phyloP scores from a whole-genome alignment of 331 rosid species.

The Saraca asoca region DNA sequence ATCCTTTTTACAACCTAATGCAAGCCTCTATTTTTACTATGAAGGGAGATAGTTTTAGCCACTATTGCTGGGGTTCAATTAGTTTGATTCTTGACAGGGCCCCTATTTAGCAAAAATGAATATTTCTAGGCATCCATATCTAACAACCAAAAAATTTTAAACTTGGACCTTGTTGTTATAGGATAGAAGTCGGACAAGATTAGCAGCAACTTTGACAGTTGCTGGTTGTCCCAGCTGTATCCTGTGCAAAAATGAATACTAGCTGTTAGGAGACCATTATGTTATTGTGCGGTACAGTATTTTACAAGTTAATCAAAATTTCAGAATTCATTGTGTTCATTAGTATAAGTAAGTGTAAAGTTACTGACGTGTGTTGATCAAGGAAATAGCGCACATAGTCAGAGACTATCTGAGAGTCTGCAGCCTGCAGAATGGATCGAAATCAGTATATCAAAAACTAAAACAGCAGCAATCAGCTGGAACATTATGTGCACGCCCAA shows the following conservation, averaged over 20 bases:
- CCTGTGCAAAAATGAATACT: slow-evolving; percentile 45
- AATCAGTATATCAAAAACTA: slow-evolving; percentile 6
- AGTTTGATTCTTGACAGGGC: slow-evolving; percentile 3
- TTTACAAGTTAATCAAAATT: too few species aligned
- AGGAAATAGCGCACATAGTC: slow-evolving; percentile 93
- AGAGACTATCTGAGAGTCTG: slow-evolving; percentile 90
- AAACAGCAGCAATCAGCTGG: neutral
- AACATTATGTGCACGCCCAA: too few species aligned
- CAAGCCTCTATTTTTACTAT: neutral
- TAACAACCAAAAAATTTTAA: slow-evolving; percentile 10
- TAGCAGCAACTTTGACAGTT: slow-evolving; percentile 91
- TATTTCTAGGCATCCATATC: neutral
- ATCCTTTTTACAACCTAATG: neutral
- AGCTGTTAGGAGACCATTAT: slow-evolving; percentile 17
- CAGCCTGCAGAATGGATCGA: slow-evolving; percentile 63
- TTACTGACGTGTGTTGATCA: slow-evolving; percentile 86
- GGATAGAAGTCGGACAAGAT: slow-evolving; percentile 82
- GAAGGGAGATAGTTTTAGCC: slow-evolving; percentile 4
- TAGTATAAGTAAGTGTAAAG: slow-evolving; percentile 3
- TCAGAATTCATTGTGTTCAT: neutral
- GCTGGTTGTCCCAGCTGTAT: slow-evolving; percentile 97
- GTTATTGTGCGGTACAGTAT: too few species aligned
- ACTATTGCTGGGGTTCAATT: neutral
- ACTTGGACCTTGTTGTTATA: slow-evolving; percentile 84
- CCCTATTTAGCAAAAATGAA: neutral